These are phyloP conservation scores for Polyplosphaeria fusca DNA, from an alignment of 495 filamentous ascomycete species.

Conservation along the genomic window DNA sequence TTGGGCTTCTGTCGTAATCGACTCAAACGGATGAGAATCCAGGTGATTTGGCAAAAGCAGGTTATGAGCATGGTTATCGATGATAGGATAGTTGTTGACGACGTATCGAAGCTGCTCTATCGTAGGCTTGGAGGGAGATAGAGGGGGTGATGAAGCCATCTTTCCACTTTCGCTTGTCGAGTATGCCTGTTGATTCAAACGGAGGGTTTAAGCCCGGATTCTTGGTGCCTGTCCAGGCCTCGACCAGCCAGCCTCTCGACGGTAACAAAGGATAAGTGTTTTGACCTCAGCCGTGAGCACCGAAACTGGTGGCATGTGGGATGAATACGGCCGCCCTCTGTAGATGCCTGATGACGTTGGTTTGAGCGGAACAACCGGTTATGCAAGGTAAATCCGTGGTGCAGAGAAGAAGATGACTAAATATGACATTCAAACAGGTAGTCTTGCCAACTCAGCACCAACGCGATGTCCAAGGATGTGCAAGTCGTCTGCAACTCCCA, in stretches of 20 bases:
- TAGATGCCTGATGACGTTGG: neutral
- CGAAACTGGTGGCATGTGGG: neutral
- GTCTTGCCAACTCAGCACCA: no score
- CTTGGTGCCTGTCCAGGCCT: neutral
- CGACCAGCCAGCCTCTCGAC: neutral
- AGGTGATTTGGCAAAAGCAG: conserved; percentile 54
- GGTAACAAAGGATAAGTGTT: neutral
- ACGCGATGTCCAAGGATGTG: no score
- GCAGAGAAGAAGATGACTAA: no score
- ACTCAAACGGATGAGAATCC: conserved; percentile 41
- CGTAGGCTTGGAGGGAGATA: conserved; percentile 7
- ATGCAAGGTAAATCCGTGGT: neutral
- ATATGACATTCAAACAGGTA: no score
- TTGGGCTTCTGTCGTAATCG: conserved; percentile 72
- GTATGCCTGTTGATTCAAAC: neutral
- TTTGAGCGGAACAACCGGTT: neutral
- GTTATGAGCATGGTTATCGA: conserved; percentile 89
- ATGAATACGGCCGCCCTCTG: no score
- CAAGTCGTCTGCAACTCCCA: no score
- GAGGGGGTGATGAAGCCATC: conserved; percentile 1
- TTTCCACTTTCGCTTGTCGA: neutral
- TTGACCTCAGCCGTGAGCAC: neutral
- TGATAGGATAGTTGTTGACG: conserved; percentile 60
- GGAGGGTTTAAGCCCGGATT: no score
- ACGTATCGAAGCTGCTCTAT: conserved; percentile 21